Base-by-base conservation (phyloP, 2,329 filamentous ascomycete genomes). In the Amauroascus niger region DNA sequence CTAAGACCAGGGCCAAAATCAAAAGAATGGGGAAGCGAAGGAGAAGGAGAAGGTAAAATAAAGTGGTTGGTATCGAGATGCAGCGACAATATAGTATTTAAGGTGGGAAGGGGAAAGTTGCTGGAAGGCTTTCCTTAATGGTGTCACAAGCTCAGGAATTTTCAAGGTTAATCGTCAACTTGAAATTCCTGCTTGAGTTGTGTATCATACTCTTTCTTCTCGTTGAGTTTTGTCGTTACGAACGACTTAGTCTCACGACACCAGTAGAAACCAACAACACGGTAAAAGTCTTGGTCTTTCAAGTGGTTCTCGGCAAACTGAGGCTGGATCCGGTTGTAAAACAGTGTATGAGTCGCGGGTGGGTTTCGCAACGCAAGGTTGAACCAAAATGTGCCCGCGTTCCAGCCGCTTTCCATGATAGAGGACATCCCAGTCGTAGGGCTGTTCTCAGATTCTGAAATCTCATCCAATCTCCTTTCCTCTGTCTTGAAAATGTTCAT, bases 351-450 rank as follows among this genome's bases (percentile, higher is more conserved):
- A 6, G 62, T 35, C 3, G 59, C 61, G 50, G 61, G 62, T 1
- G 59, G 60, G 48, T 55, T 63, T 2, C 57, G 41, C 3, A 64
- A 51, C 4, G 61, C 59, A 16, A 61, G 51, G 16, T 61, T 58
- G 45, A 61, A 63, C 62, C 59, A 63, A 37, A 62, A 62, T 26
- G 52, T 59, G 44, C 60, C 62, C n/a, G 44, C 59, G 22, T 55
- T 58, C 60, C 59, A 62, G 49, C 57, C 59, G 20, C 30, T 54
- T 24, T 39, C 33, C 26, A 57, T 46, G 9, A 57, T 22, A 3
- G 7, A 7, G 28, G 28, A 28, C 6, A 52, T 28, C 6, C 18
- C n/a, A n/a, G n/a, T n/a, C n/a, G n/a, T n/a, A n/a, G n/a, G n/a
- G n/a, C n/a, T n/a, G n/a, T n/a, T n/a, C n/a, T n/a, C n/a, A n/a